phyloP scores from a whole-genome alignment of 768 basidiomycete species.

The Dictyophora rubrovolvata region DNA sequence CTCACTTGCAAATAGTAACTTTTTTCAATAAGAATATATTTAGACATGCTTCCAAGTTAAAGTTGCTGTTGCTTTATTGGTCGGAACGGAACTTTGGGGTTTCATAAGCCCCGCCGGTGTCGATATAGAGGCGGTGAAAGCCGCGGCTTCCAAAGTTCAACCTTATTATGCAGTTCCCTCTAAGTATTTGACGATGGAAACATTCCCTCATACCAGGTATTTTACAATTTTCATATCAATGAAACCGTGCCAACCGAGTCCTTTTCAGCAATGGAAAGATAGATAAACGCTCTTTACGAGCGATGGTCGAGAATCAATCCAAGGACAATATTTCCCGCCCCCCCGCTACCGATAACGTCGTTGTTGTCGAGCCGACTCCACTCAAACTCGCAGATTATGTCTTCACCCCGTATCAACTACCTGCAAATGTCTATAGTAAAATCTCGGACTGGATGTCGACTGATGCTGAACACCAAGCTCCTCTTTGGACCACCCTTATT shows the following conservation, averaged over 20 bases:
- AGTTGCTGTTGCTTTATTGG: slow-evolving; percentile 39
- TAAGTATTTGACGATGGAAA: slow-evolving; percentile 31
- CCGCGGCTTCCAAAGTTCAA: slow-evolving; percentile 39
- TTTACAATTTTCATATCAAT: background rate
- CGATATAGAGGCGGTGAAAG: slow-evolving; percentile 28
- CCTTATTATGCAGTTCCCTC: slow-evolving; percentile 53
- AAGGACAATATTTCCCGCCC: background rate
- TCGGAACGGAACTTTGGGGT: slow-evolving; percentile 46
- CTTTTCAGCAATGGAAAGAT: slow-evolving; percentile 30
- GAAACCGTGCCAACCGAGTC: background rate
- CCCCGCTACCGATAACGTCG: background rate
- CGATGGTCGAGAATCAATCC: slow-evolving; percentile 9
- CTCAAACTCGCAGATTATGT: background rate
- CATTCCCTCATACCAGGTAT: slow-evolving; percentile 44
- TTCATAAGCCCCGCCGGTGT: slow-evolving; percentile 36
- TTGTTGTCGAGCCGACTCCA: background rate
- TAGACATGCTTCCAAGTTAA: slow-evolving; percentile 34
- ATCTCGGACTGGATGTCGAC: slow-evolving; percentile 1
- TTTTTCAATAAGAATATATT: background rate
- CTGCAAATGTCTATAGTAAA: background rate
- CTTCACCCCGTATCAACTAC: background rate
- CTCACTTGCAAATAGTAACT: background rate
- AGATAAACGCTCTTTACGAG: slow-evolving; percentile 18
- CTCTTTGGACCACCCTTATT: slow-evolving; percentile 2
- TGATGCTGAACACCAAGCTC: background rate